Conservation (phyloP, 2,329 filamentous ascomycete species). For the Bipolaris victoriae region DNA sequence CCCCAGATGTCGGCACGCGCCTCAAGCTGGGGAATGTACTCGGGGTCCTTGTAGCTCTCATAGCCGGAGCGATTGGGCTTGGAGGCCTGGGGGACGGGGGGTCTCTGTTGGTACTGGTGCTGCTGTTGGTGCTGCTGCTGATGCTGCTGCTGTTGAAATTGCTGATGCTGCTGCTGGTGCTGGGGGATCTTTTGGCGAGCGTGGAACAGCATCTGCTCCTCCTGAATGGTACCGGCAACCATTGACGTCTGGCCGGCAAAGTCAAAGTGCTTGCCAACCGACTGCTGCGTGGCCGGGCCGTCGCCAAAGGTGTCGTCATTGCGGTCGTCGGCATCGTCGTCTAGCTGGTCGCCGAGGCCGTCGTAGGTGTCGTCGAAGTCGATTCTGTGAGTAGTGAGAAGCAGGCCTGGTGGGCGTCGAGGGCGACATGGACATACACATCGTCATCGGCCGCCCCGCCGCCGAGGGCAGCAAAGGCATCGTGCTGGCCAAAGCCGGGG, state of each 20-base stretch:
- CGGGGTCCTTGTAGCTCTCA: constrained; percentile 85
- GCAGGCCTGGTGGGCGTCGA: constrained; percentile 24
- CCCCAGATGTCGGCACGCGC: constrained; percentile 95
- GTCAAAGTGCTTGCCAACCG: constrained; percentile 91
- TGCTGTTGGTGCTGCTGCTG: constrained; percentile 4
- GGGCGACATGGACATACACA: constrained; percentile 59
- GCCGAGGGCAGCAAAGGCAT: constrained; percentile 87
- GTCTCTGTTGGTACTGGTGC: constrained; percentile 41
- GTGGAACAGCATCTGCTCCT: constrained; percentile 85
- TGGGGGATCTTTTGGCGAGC: constrained; percentile 67
- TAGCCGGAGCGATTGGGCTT: constrained; percentile 81
- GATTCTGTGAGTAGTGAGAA: constrained; percentile 65
- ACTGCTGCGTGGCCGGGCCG: constrained; percentile 55
- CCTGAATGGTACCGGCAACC: constrained; percentile 82
- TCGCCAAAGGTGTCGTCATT: constrained; percentile 91
- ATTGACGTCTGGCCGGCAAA: constrained; percentile 94
- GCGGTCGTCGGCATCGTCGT: constrained; percentile 91
- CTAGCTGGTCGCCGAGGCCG: constrained; percentile 85
- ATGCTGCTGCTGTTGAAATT: constrained; percentile 35
- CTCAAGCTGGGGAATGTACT: constrained; percentile 86
- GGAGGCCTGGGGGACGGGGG: constrained; percentile 52
- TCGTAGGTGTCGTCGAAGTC: constrained; percentile 99
- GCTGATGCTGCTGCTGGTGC: constrained; percentile 27
- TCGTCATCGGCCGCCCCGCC: constrained; percentile 64
- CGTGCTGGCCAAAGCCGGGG: constrained; percentile 83